Evolutionary conservation across 2,329 filamentous ascomycete species (phyloP).

Genomic region (Epicoccum sorghinum): DNA sequence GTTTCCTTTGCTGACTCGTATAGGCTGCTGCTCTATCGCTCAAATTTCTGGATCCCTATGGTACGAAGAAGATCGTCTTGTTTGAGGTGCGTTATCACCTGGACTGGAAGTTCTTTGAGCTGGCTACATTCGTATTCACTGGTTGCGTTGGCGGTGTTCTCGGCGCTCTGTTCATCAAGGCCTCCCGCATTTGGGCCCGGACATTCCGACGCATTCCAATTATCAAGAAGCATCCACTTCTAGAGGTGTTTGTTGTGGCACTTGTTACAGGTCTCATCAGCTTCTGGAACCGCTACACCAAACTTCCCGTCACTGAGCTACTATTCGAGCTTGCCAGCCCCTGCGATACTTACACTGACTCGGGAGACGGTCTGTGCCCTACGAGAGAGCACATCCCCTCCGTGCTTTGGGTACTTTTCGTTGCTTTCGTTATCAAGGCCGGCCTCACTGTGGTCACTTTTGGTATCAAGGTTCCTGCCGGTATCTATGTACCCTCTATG

Average conservation of each 20-base stretch:
- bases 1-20: not conserved
- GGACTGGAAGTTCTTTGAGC: slow-evolving; percentile 94
- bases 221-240: slow-evolving; percentile 82
- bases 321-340: slow-evolving; percentile 89
- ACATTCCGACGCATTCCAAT: slow-evolving; percentile 80
- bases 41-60: slow-evolving; percentile 95
- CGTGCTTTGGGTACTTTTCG: slow-evolving; percentile 72
- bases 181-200: slow-evolving; percentile 85
- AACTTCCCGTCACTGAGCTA: slow-evolving; percentile 86
- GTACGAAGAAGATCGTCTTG: slow-evolving; percentile 93
- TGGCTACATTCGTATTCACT: slow-evolving; percentile 82
- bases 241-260: slow-evolving; percentile 89
- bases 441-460: slow-evolving; percentile 89
- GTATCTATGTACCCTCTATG: slow-evolving; percentile 99
- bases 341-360: slow-evolving; percentile 72
- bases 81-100: slow-evolving; percentile 90
- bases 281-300: slow-evolving; percentile 94
- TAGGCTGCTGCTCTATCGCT: slow-evolving; percentile 79
- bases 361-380: slow-evolving; percentile 81
- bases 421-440: slow-evolving; percentile 89
- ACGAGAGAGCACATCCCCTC: slow-evolving; percentile 75
- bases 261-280: slow-evolving; percentile 81
- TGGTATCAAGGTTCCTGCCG: slow-evolving; percentile 93
- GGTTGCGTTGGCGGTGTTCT: slow-evolving; percentile 83
- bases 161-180: slow-evolving; percentile 96